Percentiles rank a stretch among this genome's conserved stretches.
phyloP scores from a whole-genome alignment of 306 rosid genomes.

The Oxytropis ochrocephala region DNA sequence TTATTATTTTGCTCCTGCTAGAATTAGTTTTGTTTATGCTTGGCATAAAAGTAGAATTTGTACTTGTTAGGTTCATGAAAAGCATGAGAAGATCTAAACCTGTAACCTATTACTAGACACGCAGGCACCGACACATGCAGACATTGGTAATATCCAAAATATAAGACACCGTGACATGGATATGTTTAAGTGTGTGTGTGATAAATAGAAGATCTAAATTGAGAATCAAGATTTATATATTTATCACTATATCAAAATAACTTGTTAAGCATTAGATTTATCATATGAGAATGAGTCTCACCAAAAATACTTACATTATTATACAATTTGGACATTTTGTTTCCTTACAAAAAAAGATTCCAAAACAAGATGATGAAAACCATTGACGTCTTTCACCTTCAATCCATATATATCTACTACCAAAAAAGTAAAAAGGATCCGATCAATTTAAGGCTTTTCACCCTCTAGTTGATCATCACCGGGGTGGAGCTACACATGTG shows the following conservation, averaged over 20 bases:
- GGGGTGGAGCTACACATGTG: too few relatives aligned
- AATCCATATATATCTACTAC: too few relatives aligned
- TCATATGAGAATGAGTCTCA: background rate
- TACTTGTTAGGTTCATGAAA: slow-evolving; percentile 17
- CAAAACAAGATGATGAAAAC: background rate
- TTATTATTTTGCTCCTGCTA: background rate
- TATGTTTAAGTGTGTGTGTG: too few relatives aligned
- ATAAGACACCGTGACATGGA: too few relatives aligned
- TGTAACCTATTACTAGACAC: background rate
- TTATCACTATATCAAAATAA: too few relatives aligned
- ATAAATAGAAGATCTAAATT: too few relatives aligned
- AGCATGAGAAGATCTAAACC: background rate
- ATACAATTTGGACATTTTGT: background rate
- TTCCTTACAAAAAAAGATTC: background rate
- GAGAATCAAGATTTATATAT: too few relatives aligned
- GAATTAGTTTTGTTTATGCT: slow-evolving; percentile 4
- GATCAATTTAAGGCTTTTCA: too few relatives aligned
- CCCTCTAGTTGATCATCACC: too few relatives aligned
- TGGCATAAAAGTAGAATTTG: slow-evolving; percentile 3
- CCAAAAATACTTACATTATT: background rate
- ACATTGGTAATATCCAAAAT: background rate
- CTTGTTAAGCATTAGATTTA: too few relatives aligned
- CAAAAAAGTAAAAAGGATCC: too few relatives aligned
- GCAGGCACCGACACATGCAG: background rate
- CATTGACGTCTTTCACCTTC: too few relatives aligned